A percentile compares a stretch with the other conserved stretches of the same genome.
These are phyloP conservation scores for Penicillium capsulatum DNA, from an alignment of 2,329 filamentous ascomycete species.

Conservation along the genomic window DNA sequence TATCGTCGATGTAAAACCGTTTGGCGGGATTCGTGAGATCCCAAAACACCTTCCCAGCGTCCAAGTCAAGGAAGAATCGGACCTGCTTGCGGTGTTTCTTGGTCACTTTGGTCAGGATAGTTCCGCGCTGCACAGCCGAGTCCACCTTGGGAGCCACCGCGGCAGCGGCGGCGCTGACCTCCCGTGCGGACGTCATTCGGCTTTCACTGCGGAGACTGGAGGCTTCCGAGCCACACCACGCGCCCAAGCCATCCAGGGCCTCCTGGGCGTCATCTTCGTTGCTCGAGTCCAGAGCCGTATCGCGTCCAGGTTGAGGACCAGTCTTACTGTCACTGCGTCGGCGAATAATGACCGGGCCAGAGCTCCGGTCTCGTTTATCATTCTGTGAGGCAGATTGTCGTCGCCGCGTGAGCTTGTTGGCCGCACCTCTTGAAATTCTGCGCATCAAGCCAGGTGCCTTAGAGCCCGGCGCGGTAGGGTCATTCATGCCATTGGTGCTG, in stretches of 20 bases:
- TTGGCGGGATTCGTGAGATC: conserved; percentile 74
- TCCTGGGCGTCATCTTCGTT: conserved; percentile 43
- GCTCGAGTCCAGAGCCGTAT: conserved; percentile 43
- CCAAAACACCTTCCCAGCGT: conserved; percentile 84
- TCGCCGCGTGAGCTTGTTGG: conserved; percentile 63
- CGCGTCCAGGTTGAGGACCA: conserved; percentile 54
- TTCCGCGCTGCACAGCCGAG: conserved; percentile 71
- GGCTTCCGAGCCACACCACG: conserved; percentile 41
- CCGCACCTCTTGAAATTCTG: conserved; percentile 75
- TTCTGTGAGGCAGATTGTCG: conserved; percentile 73
- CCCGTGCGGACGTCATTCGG: conserved; percentile 30
- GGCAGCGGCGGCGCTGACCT: conserved; percentile 23
- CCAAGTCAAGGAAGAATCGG: conserved; percentile 72
- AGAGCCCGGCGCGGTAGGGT: conserved; percentile 51
- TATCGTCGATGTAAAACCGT: conserved; percentile 89
- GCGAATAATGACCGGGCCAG: conserved; percentile 82
- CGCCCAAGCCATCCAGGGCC: conserved; percentile 42
- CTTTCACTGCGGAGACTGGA: conserved; percentile 39
- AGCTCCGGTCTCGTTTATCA: conserved; percentile 77
- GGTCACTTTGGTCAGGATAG: conserved; percentile 73
- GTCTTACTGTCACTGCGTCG: conserved; percentile 86
- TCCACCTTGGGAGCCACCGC: conserved; percentile 67
- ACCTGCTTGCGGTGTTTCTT: conserved; percentile 74
- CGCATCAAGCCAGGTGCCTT: conserved; percentile 69
- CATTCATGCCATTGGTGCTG: conserved; percentile 54